Conservation (phyloP, 208 protist species). For the Leishmania aethiopica region DNA sequence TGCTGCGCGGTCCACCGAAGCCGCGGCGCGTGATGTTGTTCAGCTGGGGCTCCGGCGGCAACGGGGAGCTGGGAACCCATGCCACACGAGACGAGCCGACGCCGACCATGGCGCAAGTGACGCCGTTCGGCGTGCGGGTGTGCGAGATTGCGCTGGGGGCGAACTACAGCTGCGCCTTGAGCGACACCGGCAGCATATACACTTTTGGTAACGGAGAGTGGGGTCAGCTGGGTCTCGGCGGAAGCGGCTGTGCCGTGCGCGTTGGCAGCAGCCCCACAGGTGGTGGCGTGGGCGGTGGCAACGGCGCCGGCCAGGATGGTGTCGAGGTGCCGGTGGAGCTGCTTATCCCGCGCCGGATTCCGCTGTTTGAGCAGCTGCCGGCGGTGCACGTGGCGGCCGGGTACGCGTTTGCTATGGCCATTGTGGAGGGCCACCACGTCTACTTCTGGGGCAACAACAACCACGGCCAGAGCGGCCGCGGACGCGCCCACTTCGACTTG, state of each 20-base stretch:
- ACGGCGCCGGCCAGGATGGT: constrained; percentile 1
- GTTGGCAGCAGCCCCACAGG: neutral
- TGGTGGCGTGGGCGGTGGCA: constrained; percentile 1
- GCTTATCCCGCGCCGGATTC: constrained; percentile 68
- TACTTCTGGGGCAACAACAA: constrained; percentile 94
- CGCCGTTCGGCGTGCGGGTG: constrained; percentile 68
- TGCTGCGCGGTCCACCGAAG: constrained; percentile 44
- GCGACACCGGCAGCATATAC: constrained; percentile 64
- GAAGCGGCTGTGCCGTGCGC: constrained; percentile 6
- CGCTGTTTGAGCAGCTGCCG: constrained; percentile 63
- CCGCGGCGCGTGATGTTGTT: constrained; percentile 65
- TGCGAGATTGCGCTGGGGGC: constrained; percentile 77
- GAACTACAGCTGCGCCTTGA: constrained; percentile 82
- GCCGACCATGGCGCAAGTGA: constrained; percentile 65
- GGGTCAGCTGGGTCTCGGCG: constrained; percentile 82
- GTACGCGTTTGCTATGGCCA: constrained; percentile 86
- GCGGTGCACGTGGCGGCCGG: constrained; percentile 67
- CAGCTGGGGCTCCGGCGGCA: constrained; percentile 79
- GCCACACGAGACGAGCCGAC: constrained; percentile 48
- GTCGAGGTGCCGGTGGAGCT: constrained; percentile 47
- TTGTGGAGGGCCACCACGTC: constrained; percentile 68
- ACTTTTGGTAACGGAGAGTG: constrained; percentile 86
- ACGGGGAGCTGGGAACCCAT: constrained; percentile 84
- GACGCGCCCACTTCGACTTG: constrained; percentile 56
- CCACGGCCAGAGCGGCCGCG: constrained; percentile 86